These are phyloP conservation scores for Hypseocharis bilobata DNA, from an alignment of 441 rosid species.

Conservation along the genomic window DNA sequence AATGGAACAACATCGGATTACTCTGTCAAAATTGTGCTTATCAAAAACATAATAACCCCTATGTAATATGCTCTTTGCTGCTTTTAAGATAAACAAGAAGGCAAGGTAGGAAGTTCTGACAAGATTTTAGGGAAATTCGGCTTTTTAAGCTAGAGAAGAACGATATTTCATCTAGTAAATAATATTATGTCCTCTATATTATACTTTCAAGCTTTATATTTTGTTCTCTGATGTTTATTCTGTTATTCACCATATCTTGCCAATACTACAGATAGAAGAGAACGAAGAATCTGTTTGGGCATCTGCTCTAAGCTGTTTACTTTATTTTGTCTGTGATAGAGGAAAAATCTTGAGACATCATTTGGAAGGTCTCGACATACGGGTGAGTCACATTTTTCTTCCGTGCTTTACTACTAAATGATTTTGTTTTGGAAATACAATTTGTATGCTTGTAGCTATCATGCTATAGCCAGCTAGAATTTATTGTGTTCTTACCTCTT, in stretches of 20 bases:
- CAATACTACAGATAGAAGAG: conserved; percentile 58
- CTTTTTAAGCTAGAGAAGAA: neutral
- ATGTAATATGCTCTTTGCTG: no score
- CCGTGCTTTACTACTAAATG: neutral
- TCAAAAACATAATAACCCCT: no score
- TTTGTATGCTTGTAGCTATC: neutral
- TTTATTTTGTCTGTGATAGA: conserved; percentile 86
- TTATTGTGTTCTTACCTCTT: neutral
- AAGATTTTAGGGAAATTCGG: neutral
- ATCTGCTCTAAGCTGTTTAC: conserved; percentile 90
- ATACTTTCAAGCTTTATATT: neutral
- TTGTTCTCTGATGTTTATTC: conserved; percentile 1
- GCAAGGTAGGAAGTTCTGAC: neutral
- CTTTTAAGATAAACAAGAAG: no score
- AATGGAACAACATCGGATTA: no score
- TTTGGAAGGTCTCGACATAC: conserved; percentile 89
- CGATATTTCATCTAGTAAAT: neutral
- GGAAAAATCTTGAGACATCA: conserved; percentile 70
- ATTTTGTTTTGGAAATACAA: neutral
- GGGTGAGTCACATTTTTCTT: conserved; percentile 49
- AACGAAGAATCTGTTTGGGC: conserved; percentile 91
- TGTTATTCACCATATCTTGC: conserved; percentile 23
- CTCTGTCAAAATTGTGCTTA: no score
- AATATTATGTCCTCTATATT: neutral
- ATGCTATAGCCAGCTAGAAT: neutral